Percentiles rank a stretch among this genome's conserved stretches.
Evolutionary conservation across 208 protist species (phyloP).

Genomic region (Acanthamoeba triangularis): DNA sequence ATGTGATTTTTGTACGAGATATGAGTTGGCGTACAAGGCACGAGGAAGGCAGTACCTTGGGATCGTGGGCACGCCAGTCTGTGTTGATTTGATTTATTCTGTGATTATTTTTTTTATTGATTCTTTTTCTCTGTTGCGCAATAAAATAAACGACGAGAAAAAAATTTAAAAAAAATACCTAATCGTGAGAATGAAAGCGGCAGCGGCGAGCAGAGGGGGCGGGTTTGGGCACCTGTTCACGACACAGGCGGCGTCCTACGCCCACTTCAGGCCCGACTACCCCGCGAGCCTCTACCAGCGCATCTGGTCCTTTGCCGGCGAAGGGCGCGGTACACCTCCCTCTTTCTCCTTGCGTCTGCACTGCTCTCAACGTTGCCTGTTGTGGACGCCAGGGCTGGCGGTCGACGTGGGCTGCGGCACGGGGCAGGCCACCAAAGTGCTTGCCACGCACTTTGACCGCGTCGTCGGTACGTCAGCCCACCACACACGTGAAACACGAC

Average conservation of each 20-base stretch:
- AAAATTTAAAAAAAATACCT: neutral
- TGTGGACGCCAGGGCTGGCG: conserved; percentile 13
- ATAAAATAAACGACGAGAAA: neutral
- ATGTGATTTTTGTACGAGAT: neutral
- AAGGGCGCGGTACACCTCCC: neutral
- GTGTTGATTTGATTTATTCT: neutral
- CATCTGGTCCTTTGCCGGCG: conserved; percentile 13
- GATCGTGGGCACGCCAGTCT: too few relatives aligned
- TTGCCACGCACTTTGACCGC: conserved; percentile 27
- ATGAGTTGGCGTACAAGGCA: too few relatives aligned
- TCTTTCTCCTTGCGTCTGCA: neutral
- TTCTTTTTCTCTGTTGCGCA: too few relatives aligned
- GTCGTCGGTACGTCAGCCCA: conserved; percentile 18
- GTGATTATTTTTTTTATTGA: too few relatives aligned
- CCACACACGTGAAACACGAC: neutral
- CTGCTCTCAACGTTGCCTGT: neutral
- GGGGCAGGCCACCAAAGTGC: conserved; percentile 63
- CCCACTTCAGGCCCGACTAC: conserved; percentile 56
- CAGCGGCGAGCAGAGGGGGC: neutral
- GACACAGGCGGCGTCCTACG: conserved; percentile 20
- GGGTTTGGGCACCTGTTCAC: conserved; percentile 72
- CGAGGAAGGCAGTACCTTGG: too few relatives aligned
- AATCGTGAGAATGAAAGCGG: neutral
- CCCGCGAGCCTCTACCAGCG: neutral
- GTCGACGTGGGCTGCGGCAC: conserved; percentile 70